Conservation (phyloP, 768 basidiomycete species). For the Mycena rosella region DNA sequence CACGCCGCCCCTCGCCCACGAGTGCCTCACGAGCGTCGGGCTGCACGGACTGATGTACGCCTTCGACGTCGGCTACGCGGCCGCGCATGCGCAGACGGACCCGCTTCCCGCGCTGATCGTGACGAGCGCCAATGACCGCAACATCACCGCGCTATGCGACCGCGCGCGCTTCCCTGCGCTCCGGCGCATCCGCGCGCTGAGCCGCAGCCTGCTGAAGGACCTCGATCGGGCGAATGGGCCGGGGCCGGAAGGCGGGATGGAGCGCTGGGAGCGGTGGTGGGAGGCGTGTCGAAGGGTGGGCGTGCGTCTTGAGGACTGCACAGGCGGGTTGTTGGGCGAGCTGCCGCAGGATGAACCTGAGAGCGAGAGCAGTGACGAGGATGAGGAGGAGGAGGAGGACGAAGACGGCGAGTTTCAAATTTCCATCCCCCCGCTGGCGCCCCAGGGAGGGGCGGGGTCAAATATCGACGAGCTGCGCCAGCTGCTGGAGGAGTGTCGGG, state of each 20-base stretch:
- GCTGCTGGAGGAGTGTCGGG: conserved; percentile 68
- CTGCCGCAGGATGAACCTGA: conserved; percentile 54
- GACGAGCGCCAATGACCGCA: conserved; percentile 70
- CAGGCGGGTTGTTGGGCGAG: conserved; percentile 71
- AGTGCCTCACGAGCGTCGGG: conserved; percentile 70
- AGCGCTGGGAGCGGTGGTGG: conserved; percentile 82
- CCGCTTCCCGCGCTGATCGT: conserved; percentile 60
- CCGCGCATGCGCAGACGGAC: conserved; percentile 57
- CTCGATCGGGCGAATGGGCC: conserved; percentile 69
- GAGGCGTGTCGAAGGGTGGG: conserved; percentile 60
- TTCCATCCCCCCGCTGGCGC: conserved; percentile 41
- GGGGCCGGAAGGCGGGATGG: conserved; percentile 55
- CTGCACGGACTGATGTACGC: conserved; percentile 78
- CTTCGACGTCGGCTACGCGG: conserved; percentile 73
- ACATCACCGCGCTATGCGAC: conserved; percentile 64
- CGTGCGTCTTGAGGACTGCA: conserved; percentile 81
- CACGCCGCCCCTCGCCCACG: conserved; percentile 66
- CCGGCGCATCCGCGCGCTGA: conserved; percentile 70
- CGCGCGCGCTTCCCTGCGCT: conserved; percentile 72
- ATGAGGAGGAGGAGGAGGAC: conserved; percentile 46
- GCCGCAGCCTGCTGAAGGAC: conserved; percentile 64
- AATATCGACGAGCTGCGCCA: conserved; percentile 63
- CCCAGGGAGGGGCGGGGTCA: not conserved
- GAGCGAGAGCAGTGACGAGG: conserved; percentile 42
- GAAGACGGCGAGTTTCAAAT: conserved; percentile 44